These are phyloP conservation scores for Ceratobasidium sp. DNA, from an alignment of 1,284 basidiomycete genomes.

Conservation along the genomic window DNA sequence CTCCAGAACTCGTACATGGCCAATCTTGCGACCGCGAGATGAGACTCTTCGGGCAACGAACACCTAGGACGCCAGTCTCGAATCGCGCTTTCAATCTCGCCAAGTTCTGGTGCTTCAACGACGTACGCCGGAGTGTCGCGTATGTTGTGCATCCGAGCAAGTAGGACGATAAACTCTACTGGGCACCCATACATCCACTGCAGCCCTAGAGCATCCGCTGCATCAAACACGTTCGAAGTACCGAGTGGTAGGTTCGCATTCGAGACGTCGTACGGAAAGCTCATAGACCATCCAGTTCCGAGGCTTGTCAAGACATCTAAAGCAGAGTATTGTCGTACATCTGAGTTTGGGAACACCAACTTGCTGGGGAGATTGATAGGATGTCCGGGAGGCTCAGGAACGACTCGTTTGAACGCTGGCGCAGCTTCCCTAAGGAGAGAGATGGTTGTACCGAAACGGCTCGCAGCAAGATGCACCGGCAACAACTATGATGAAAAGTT, in stretches of 20 bases:
- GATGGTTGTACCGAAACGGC: conserved; percentile 8
- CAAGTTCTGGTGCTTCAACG: not conserved
- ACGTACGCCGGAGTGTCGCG: not conserved
- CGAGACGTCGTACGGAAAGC: conserved; percentile 23
- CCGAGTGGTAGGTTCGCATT: conserved; percentile 1
- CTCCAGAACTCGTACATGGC: conserved; percentile 34
- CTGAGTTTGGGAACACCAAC: not conserved
- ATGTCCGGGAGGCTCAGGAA: conserved; percentile 21
- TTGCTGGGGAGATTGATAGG: conserved; percentile 36
- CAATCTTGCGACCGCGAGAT: conserved; percentile 27
- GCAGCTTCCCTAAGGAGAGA: conserved; percentile 17
- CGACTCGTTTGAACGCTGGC: conserved; percentile 20
- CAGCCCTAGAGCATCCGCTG: conserved; percentile 17
- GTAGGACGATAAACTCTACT: conserved; percentile 7
- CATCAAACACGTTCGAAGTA: not conserved
- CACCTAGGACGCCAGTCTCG: conserved; percentile 23
- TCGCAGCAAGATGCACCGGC: conserved; percentile 13
- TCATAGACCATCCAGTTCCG: conserved; percentile 27
- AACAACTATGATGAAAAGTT: conserved; percentile 3
- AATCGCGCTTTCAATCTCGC: conserved; percentile 19
- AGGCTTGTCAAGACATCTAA: conserved; percentile 36
- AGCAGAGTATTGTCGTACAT: conserved; percentile 26
- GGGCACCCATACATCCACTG: conserved; percentile 37
- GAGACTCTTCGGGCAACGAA: not conserved
- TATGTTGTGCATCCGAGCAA: conserved; percentile 37